Evolutionary conservation across 2,329 filamentous ascomycete species (phyloP), one percentile per base, ranked within the genome.

Genomic region (Moelleriella libera): DNA sequence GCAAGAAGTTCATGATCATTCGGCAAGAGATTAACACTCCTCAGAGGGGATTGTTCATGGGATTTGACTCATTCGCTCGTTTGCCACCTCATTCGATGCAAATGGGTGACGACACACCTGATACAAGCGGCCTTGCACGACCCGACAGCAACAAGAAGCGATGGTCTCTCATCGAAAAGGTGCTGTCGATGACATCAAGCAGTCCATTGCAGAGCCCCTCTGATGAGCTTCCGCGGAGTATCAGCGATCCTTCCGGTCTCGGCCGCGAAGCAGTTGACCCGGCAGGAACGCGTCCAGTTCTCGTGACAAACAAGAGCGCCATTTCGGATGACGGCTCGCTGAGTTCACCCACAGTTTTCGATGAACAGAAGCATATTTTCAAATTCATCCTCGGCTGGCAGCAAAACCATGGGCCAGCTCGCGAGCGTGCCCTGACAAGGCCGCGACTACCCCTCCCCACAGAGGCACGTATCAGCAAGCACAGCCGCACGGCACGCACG

Each of bases 1-100:
- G 85, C 44, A 86, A 90, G 57, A 77, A 85, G 51, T 85, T 96
- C 51, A 78, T 94, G 63, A 95, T 96, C 56, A 84, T 95, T 53
- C 82, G 88, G 49, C 89, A 85, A 52, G 88, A 95, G 51, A 57
- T 74, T 28, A 68, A 67, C 43, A 55, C 62, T 5, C 62, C 68
- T 1, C 74, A 76, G 50, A 64, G 66, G 3, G 71, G 71, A 6
- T 60, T 76, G 7, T 64, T 70, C 48, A 57, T 71, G 45, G 70
- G 70, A 12, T 77, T 77, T 50, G 74, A 78, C 56, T 63, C 68
- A 0, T 67, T 70, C 50, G 54, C 62, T 37, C 57, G 63, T 54
- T 49, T 57, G 6, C 54, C 54, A 31, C 54, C 30, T 29, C 41
- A 50, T 12, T 56, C 58, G 2, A 50, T 51, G 7, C 44, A 56